These are phyloP conservation scores for Penstemon eatonii DNA, from an alignment of 257 asterid species.

Conservation along the genomic window DNA sequence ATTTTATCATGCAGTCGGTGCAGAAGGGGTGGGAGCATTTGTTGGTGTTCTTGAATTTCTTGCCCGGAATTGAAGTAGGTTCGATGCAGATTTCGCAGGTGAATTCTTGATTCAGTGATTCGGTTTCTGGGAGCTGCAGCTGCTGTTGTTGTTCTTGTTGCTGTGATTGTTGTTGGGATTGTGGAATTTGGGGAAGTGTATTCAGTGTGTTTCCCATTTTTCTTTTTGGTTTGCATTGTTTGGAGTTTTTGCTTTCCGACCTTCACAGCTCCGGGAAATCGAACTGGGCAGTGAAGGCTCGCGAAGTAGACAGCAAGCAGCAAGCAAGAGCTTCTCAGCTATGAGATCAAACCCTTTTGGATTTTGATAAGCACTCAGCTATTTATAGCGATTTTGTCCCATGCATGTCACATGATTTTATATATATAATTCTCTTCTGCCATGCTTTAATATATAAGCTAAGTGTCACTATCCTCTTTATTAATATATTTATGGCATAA, in stretches of 20 bases:
- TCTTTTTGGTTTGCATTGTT: not conserved
- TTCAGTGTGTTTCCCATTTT: slow-evolving; percentile 34
- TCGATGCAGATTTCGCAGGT: slow-evolving; percentile 71
- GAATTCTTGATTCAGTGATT: slow-evolving; percentile 12
- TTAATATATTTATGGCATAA: not conserved
- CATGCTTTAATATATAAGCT: too few species aligned
- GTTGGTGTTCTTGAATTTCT: slow-evolving; percentile 30
- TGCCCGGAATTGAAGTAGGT: slow-evolving; percentile 24
- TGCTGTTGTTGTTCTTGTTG: too few species aligned
- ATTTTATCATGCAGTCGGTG: slow-evolving; percentile 57
- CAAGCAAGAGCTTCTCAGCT: too few species aligned
- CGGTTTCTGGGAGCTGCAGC: not conserved
- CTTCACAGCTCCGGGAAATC: too few species aligned
- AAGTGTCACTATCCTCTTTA: slow-evolving; percentile 35
- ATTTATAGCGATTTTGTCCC: too few species aligned
- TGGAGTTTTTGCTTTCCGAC: not conserved
- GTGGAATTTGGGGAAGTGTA: slow-evolving; percentile 27
- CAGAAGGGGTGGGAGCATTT: slow-evolving; percentile 62
- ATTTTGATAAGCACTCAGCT: too few species aligned
- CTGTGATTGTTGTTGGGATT: not conserved
- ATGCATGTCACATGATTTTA: too few species aligned
- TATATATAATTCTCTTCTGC: too few species aligned
- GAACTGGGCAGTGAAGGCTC: too few species aligned
- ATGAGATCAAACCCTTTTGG: not conserved
- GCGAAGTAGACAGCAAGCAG: too few species aligned